Conservation (phyloP, 2,329 filamentous ascomycete species). For the Ceratocystis variospora region DNA sequence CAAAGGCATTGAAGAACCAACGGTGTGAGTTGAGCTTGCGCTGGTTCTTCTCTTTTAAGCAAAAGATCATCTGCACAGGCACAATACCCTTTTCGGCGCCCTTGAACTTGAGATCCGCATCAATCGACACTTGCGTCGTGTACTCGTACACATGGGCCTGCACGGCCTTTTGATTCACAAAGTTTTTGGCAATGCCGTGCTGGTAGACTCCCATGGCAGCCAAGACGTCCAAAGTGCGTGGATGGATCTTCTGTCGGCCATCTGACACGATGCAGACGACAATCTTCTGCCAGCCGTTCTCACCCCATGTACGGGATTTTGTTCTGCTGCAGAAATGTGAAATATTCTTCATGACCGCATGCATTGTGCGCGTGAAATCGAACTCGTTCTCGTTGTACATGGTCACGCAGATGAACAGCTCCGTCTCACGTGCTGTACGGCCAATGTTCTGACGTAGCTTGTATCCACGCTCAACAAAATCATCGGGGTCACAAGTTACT, state of each 20-base stretch:
- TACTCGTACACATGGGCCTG: slow-evolving; percentile 98
- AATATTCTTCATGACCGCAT: slow-evolving; percentile 97
- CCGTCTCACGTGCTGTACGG: slow-evolving; percentile 70
- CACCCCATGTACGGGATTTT: slow-evolving; percentile 91
- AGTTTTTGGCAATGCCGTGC: slow-evolving; percentile 95
- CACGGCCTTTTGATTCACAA: slow-evolving; percentile 89
- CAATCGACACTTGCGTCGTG: slow-evolving; percentile 92
- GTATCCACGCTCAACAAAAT: slow-evolving; percentile 79
- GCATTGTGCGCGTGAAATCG: slow-evolving; percentile 93
- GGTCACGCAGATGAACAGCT: slow-evolving; percentile 90
- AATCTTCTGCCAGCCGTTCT: slow-evolving; percentile 97
- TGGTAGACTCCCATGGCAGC: slow-evolving; percentile 98
- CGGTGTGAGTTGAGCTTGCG: slow-evolving; percentile 97
- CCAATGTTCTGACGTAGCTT: slow-evolving; percentile 87
- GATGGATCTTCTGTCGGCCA: slow-evolving; percentile 78
- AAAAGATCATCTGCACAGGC: slow-evolving; percentile 96
- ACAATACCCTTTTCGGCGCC: slow-evolving; percentile 98
- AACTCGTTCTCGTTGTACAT: slow-evolving; percentile 99
- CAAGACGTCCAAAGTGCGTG: slow-evolving; percentile 80
- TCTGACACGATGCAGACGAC: slow-evolving; percentile 95
- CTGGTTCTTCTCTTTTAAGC: slow-evolving; percentile 91
- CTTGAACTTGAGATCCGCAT: slow-evolving; percentile 95
- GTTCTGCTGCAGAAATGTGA: slow-evolving; percentile 87
- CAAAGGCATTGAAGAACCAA: slow-evolving; percentile 99
- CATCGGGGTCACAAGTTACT: slow-evolving; percentile 93